Evolutionary conservation across 106 monocot genomes (phyloP).

Genomic region (Dioscorea alata): DNA sequence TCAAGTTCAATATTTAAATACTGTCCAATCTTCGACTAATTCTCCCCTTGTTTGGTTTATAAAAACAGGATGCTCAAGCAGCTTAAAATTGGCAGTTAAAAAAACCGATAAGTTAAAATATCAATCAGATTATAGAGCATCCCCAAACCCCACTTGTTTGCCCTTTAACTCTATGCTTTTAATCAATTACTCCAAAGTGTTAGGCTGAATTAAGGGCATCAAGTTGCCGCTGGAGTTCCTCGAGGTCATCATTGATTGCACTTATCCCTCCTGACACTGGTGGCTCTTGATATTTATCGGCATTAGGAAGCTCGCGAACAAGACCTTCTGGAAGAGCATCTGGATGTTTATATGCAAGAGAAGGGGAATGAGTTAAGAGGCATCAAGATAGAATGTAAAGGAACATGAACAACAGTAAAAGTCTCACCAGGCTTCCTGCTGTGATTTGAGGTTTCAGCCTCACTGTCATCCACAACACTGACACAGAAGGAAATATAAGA

Average conservation of each 20-base stretch:
- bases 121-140: too few relatives aligned
- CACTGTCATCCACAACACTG: constrained; percentile 73
- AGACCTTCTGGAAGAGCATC: constrained; percentile 82
- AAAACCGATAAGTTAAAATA: too few relatives aligned
- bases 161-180: too few relatives aligned
- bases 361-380: too few relatives aligned
- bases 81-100: too few relatives aligned
- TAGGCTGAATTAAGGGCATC: constrained; percentile 75
- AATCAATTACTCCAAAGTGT: neutral
- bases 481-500: neutral
- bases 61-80: too few relatives aligned
- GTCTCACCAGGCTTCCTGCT: constrained; percentile 31
- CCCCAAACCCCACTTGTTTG: too few relatives aligned
- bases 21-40: too few relatives aligned
- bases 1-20: too few relatives aligned
- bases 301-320: constrained; percentile 67
- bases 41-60: too few relatives aligned
- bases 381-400: neutral
- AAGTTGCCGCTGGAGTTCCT: constrained; percentile 78
- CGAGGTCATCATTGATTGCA: constrained; percentile 52
- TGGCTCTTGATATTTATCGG: constrained; percentile 50
- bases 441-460: constrained; percentile 14
- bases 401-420: neutral
- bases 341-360: constrained; percentile 8
- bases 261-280: neutral